A percentile compares a stretch with the other conserved stretches of the same genome.
Evolutionary conservation across 2,329 filamentous ascomycete genomes (phyloP).

Genomic region (Cryoendolithus antarcticus): DNA sequence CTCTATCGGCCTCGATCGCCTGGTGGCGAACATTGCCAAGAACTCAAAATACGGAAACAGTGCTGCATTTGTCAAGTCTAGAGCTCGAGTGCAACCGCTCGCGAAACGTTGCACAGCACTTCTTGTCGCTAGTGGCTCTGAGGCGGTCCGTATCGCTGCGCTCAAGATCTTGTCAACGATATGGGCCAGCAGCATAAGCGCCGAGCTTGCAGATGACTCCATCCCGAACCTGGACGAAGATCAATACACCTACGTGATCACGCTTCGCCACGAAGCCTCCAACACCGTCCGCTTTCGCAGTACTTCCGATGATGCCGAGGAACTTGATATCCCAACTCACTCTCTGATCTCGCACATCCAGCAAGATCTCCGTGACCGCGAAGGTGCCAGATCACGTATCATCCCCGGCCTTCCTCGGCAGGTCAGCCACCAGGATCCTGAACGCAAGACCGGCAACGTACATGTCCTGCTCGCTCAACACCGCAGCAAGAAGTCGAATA

Average conservation of each 20-base stretch:
- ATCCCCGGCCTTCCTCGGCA: slow-evolving; percentile 22
- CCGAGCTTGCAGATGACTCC: slow-evolving; percentile 67
- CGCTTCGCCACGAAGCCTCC: slow-evolving; percentile 64
- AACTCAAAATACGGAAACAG: slow-evolving; percentile 5
- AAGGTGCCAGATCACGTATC: slow-evolving; percentile 35
- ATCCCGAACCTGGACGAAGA: slow-evolving; percentile 6
- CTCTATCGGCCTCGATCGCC: slow-evolving; percentile 75
- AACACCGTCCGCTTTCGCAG: slow-evolving; percentile 48
- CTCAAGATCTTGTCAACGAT: slow-evolving; percentile 66
- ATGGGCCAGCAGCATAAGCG: slow-evolving; percentile 74
- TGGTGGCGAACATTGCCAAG: slow-evolving; percentile 50
- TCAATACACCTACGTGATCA: slow-evolving; percentile 66
- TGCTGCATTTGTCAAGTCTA: background rate
- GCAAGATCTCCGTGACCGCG: slow-evolving; percentile 67
- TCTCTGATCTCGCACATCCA: slow-evolving; percentile 73
- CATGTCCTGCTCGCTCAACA: slow-evolving; percentile 74
- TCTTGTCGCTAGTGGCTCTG: slow-evolving; percentile 73
- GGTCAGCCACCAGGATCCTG: slow-evolving; percentile 33
- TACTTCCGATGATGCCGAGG: slow-evolving; percentile 28
- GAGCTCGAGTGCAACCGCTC: slow-evolving; percentile 1
- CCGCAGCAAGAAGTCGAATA: slow-evolving; percentile 82
- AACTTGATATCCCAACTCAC: slow-evolving; percentile 60
- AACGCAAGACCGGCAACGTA: slow-evolving; percentile 48
- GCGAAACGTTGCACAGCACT: slow-evolving; percentile 60
- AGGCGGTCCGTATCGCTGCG: slow-evolving; percentile 61